Evolutionary conservation across 2,329 filamentous ascomycete genomes (phyloP).

Genomic region (Aspergillus floridensis): DNA sequence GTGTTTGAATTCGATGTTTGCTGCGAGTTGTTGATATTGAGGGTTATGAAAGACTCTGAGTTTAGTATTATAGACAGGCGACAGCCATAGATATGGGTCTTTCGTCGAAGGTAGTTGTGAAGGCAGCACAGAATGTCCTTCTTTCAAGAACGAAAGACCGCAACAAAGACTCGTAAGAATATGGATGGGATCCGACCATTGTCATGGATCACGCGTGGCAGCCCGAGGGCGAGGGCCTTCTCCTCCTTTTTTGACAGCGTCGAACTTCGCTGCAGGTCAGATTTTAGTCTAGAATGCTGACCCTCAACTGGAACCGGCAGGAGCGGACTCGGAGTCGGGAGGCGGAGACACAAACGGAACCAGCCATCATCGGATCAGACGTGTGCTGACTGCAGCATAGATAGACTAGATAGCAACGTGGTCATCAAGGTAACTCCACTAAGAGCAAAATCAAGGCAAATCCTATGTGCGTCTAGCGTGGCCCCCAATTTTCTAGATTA

Average conservation of each 20-base stretch:
- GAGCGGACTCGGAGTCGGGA: background rate
- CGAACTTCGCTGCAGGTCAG: conserved; percentile 5
- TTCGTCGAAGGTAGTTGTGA: too few species aligned
- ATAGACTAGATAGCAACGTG: too few species aligned
- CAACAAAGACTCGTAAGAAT: background rate
- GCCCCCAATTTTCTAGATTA: background rate
- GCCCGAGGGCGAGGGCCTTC: background rate
- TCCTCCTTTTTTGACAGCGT: background rate
- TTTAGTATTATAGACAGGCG: too few species aligned
- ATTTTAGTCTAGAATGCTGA: conserved; percentile 2
- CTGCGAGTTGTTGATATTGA: background rate
- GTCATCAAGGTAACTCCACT: too few species aligned
- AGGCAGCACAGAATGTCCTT: too few species aligned
- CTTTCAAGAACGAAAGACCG: background rate
- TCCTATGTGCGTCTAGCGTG: background rate
- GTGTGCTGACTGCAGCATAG: background rate
- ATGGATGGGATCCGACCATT: background rate
- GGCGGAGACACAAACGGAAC: background rate
- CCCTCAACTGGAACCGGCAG: too few species aligned
- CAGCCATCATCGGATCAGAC: background rate
- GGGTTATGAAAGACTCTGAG: too few species aligned
- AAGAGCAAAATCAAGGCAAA: too few species aligned
- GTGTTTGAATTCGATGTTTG: background rate
- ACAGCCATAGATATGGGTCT: too few species aligned
- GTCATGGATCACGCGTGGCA: background rate